Evolutionary conservation across 2,329 filamentous ascomycete species (phyloP).

Genomic region (Grosmannia huntii): DNA sequence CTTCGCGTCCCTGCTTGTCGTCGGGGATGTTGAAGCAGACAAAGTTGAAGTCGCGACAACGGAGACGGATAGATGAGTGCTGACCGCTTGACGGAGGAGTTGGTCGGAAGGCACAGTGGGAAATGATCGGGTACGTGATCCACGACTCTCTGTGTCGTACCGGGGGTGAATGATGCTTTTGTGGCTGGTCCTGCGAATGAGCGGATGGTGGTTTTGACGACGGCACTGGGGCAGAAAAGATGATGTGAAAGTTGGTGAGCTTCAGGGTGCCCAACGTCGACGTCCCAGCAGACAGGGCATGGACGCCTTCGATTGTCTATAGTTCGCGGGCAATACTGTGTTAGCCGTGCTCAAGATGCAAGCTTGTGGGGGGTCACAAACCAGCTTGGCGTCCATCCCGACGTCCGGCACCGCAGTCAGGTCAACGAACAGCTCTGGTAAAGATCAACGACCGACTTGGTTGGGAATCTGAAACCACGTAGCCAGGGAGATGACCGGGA

Average conservation of each 20-base stretch:
- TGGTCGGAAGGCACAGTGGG: constrained; percentile 64
- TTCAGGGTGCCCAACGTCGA: constrained; percentile 44
- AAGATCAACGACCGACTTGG: neutral
- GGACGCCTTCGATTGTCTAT: constrained; percentile 43
- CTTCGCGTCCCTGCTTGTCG: constrained; percentile 63
- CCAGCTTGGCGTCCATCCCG: constrained; percentile 2
- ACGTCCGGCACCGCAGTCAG: neutral
- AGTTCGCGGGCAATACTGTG: neutral
- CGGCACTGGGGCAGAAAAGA: constrained; percentile 33
- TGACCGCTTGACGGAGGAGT: constrained; percentile 56
- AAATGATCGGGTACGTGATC: constrained; percentile 91
- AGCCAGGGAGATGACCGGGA: neutral
- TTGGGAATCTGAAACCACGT: neutral
- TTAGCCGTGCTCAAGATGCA: neutral
- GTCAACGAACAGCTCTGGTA: neutral
- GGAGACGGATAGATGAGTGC: constrained; percentile 70
- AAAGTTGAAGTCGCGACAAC: constrained; percentile 88
- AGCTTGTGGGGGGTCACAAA: neutral
- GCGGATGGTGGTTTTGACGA: constrained; percentile 18
- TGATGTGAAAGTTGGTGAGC: constrained; percentile 49
- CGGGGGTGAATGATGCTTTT: constrained; percentile 11
- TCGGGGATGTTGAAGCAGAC: constrained; percentile 79
- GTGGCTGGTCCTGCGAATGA: neutral
- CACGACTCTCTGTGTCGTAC: constrained; percentile 54
- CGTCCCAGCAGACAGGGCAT: constrained; percentile 46